Percentiles rank a stretch among this genome's conserved stretches.
Conservation (phyloP, 2,329 filamentous ascomycete species). For the Lecanosticta acicola region DNA sequence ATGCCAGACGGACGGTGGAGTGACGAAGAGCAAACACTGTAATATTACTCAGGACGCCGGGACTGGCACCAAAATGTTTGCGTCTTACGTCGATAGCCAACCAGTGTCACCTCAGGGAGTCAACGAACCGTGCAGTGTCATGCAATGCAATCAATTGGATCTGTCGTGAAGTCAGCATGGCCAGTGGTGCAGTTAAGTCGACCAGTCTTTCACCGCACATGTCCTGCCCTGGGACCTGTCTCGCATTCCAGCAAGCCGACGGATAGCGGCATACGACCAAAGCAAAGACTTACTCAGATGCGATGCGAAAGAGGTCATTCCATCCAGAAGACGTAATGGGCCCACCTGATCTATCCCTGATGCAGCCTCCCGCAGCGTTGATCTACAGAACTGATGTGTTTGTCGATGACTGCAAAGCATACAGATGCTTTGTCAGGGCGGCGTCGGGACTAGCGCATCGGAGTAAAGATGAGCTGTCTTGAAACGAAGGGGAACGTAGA, state of each 20-base stretch:
- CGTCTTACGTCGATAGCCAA: neutral
- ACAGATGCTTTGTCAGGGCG: neutral
- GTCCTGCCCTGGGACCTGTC: neutral
- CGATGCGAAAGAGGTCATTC: neutral
- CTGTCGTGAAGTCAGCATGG: neutral
- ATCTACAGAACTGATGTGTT: neutral
- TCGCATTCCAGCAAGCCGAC: neutral
- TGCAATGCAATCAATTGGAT: neutral
- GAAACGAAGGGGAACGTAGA: neutral
- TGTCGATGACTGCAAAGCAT: neutral
- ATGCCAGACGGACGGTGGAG: constrained; percentile 1
- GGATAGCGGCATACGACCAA: neutral
- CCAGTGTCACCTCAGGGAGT: neutral
- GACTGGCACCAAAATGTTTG: constrained; percentile 1
- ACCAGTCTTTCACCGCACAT: neutral
- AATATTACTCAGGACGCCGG: constrained; percentile 1
- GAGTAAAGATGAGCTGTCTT: neutral
- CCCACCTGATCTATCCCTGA: neutral
- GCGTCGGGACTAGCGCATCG: neutral
- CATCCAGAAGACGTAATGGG: neutral
- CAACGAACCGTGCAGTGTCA: neutral
- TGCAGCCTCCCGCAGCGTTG: neutral
- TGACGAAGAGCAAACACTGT: constrained; percentile 17
- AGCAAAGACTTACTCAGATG: neutral
- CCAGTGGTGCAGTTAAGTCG: neutral